Conservation (phyloP, 2,329 filamentous ascomycete genomes). For the Coniochaeta pulveracea region DNA sequence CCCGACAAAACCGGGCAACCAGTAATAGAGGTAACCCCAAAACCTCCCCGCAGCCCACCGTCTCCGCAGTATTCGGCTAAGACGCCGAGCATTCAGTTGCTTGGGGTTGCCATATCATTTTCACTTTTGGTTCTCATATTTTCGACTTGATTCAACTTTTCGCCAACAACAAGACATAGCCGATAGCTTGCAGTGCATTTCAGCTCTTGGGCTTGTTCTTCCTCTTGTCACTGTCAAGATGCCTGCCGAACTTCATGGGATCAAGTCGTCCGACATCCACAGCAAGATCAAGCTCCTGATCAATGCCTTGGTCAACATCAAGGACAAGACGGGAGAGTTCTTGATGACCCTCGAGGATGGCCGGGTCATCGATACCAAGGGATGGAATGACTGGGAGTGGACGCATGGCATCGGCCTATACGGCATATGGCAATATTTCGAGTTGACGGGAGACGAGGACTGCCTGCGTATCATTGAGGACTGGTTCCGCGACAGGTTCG, state of each 20-base stretch:
- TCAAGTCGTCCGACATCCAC: slow-evolving; percentile 36
- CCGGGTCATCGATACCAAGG: slow-evolving; percentile 71
- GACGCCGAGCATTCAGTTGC: too few species aligned
- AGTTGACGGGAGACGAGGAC: slow-evolving; percentile 50
- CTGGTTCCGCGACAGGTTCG: slow-evolving; percentile 62
- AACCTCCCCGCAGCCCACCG: too few species aligned
- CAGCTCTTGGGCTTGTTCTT: too few species aligned
- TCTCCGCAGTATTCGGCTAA: too few species aligned
- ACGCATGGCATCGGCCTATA: slow-evolving; percentile 73
- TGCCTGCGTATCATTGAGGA: slow-evolving; percentile 56
- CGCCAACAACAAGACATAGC: not conserved
- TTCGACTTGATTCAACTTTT: not conserved
- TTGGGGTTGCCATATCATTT: too few species aligned
- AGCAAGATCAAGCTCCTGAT: slow-evolving; percentile 55
- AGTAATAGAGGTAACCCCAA: too few species aligned
- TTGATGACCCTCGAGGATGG: slow-evolving; percentile 61
- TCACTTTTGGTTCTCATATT: too few species aligned
- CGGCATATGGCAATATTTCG: slow-evolving; percentile 74
- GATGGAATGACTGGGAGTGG: slow-evolving; percentile 78
- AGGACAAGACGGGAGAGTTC: slow-evolving; percentile 64
- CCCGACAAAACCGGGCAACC: too few species aligned
- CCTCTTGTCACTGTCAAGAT: slow-evolving; percentile 15
- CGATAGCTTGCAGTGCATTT: not conserved
- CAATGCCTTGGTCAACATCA: slow-evolving; percentile 65
- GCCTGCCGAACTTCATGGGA: slow-evolving; percentile 29